Evolutionary conservation across 1,139 yeast genomes (phyloP).

Genomic region (Yamadazyma taylorii): DNA sequence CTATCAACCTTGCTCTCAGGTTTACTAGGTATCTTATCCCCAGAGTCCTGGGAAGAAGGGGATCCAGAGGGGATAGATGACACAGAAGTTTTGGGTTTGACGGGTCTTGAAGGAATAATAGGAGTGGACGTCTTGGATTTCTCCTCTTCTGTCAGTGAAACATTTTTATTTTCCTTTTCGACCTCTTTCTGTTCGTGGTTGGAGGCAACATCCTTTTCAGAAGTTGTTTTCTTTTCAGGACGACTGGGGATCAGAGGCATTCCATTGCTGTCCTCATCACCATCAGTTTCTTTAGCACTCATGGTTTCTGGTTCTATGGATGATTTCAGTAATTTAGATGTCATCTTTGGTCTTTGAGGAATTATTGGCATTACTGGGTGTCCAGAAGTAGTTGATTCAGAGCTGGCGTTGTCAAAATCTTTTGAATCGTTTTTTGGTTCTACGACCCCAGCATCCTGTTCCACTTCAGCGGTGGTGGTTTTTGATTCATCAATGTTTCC

Average conservation of each 20-base stretch:
- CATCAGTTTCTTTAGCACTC: slow-evolving; percentile 14
- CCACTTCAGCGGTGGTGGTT: not conserved
- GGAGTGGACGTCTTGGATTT: slow-evolving; percentile 3
- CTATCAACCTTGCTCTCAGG: too few relatives aligned
- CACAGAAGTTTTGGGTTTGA: slow-evolving; percentile 7
- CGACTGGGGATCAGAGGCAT: slow-evolving; percentile 1
- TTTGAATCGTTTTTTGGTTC: not conserved
- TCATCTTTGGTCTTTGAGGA: slow-evolving; percentile 16
- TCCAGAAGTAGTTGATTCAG: not conserved
- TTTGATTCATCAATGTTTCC: too few relatives aligned
- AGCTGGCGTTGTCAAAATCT: too few relatives aligned
- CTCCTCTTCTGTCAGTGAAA: not conserved
- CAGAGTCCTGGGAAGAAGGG: not conserved
- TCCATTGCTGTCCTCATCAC: slow-evolving; percentile 4
- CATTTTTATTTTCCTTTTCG: not conserved
- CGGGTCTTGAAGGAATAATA: slow-evolving; percentile 10
- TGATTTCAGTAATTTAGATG: slow-evolving; percentile 2
- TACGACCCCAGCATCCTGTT: not conserved
- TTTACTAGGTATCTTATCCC: too few relatives aligned
- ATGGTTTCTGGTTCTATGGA: slow-evolving; percentile 4
- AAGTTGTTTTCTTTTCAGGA: not conserved
- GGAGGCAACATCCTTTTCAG: too few relatives aligned
- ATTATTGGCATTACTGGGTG: slow-evolving; percentile 15
- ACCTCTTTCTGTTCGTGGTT: too few relatives aligned
- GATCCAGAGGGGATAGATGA: too few relatives aligned